These are phyloP conservation scores for Amanita brunnescens DNA, from an alignment of 768 basidiomycete genomes.

Conservation along the genomic window DNA sequence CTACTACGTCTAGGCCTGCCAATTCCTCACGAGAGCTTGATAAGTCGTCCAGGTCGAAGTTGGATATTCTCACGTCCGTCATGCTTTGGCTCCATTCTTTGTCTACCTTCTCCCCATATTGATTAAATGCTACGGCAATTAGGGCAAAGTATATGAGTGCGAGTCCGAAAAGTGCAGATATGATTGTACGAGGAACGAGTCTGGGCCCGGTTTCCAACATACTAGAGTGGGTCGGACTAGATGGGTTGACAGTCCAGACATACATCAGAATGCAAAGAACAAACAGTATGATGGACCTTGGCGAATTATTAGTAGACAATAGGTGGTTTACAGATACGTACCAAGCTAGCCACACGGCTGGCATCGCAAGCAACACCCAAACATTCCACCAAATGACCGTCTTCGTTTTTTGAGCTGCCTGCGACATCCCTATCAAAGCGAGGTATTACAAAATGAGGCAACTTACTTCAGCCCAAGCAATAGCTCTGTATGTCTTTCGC, in stretches of 20 bases:
- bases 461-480: constrained; percentile 52
- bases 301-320: neutral
- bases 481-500: constrained; percentile 55
- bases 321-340: constrained; percentile 12
- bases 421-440: neutral
- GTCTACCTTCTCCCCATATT: constrained; percentile 39
- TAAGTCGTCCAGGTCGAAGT: neutral
- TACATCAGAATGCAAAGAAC: constrained; percentile 48
- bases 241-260: constrained; percentile 47
- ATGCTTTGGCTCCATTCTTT: constrained; percentile 21
- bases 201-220: constrained; percentile 21
- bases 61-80: constrained; percentile 13
- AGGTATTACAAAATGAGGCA: neutral
- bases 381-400: constrained; percentile 45
- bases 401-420: constrained; percentile 42
- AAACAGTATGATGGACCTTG: constrained; percentile 52
- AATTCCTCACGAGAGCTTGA: no score
- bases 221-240: constrained; percentile 16
- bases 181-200: constrained; percentile 30
- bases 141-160: constrained; percentile 45
- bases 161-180: constrained; percentile 38
- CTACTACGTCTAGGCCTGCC: no score
- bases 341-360: constrained; percentile 59
- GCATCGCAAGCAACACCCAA: constrained; percentile 60
- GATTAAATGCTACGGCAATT: constrained; percentile 43